Evolutionary conservation across 129 eudicot genomes (phyloP), one percentile per base, ranked within the genome.

Genomic region (Flaveria linearis): DNA sequence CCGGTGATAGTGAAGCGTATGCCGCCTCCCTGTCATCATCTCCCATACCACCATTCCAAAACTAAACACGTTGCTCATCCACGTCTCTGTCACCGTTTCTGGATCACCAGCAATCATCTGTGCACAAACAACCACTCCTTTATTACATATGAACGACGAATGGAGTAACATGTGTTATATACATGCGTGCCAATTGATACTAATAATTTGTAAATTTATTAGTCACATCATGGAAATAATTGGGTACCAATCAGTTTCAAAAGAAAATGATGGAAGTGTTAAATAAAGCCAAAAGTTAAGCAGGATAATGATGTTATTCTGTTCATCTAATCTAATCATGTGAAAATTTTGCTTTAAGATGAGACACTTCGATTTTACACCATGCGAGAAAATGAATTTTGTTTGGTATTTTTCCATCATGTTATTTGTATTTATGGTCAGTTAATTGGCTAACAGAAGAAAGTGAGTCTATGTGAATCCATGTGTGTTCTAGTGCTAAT

Each of bases 41-140:
- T 95, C 99, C 99, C 99, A 95, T n/a, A 95, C 74, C 25, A 89
- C 82, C 99, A 95, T 95, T 46, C 97, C 97, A 33, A 89, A 89
- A 76, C 99, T 91, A 78, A 89, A 95, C 53, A 90, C 94, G 16
- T 95, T 95, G 76, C 99, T 95, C 99, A 95, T 95, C 97, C 96
- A 91, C 49, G 99, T 95, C 82, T 95, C 99, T 25, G 90, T 86
- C 7, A 91, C 97, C 52, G 84, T 91, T 85, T 95, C 99, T 26
- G 97, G 99, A 53, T 95, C 99, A 69, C 96, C 99, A 4, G 97
- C 92, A 71, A 95, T 95, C 22, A 95, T 91, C 99, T 95, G 46
- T 63, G 45, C 18, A 63, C 22, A 63, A 63, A 63, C 20, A 62
- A 62, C 20, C 14, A 18, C 28, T 20, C 26, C 28, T 56, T 56